These are phyloP conservation scores for Fusarium mundagurra DNA, from an alignment of 2,329 filamentous ascomycete species.

Conservation along the genomic window DNA sequence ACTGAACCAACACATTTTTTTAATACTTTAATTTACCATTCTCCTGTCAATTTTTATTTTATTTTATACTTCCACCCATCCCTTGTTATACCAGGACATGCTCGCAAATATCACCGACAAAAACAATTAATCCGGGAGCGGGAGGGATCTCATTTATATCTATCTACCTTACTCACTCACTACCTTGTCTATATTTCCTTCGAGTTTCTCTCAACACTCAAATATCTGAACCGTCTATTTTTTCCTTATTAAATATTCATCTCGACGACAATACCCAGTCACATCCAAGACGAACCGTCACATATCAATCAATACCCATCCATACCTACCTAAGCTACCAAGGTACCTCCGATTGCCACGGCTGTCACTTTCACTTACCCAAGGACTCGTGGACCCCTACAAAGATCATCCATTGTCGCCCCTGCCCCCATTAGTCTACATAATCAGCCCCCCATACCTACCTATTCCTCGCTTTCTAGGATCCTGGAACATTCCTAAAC, in stretches of 20 bases:
- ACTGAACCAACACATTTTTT: background rate
- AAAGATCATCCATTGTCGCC: constrained; percentile 30
- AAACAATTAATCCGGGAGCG: background rate
- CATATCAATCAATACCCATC: background rate
- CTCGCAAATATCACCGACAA: constrained; percentile 1
- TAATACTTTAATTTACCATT: constrained; percentile 11
- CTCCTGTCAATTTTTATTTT: background rate
- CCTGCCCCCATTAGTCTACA: constrained; percentile 23
- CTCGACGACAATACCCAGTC: background rate
- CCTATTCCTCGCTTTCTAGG: constrained; percentile 20
- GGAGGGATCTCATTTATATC: background rate
- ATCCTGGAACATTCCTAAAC: constrained; percentile 42
- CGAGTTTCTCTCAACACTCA: background rate
- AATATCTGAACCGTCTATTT: background rate
- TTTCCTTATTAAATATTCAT: constrained; percentile 8
- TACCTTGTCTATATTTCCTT: background rate
- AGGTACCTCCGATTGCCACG: background rate
- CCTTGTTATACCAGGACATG: background rate
- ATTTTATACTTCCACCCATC: background rate
- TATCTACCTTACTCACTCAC: background rate
- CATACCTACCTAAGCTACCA: too few species aligned
- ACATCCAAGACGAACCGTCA: background rate
- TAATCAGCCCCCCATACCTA: constrained; percentile 16
- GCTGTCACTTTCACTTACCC: constrained; percentile 3
- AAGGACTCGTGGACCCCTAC: constrained; percentile 23